phyloP scores from a whole-genome alignment of 2,329 filamentous ascomycete species.

The Venturia nashicola region DNA sequence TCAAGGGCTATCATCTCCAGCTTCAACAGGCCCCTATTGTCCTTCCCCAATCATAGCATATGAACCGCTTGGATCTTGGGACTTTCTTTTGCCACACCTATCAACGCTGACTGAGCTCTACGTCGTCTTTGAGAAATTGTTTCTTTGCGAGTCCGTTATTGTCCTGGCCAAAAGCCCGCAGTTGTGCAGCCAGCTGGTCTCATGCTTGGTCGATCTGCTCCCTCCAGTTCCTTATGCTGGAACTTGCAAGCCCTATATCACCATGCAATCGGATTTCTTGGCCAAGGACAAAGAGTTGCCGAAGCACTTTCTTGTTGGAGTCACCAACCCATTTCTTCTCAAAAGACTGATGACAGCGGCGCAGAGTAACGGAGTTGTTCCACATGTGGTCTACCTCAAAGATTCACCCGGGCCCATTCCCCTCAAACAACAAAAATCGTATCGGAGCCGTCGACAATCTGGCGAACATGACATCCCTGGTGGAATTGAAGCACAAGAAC shows the following conservation, averaged over 20 bases:
- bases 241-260: constrained; percentile 27
- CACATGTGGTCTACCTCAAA: constrained; percentile 25
- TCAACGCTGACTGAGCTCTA: constrained; percentile 29
- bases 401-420: constrained; percentile 24
- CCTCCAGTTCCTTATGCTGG: constrained; percentile 29
- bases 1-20: constrained; percentile 19
- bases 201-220: constrained; percentile 26
- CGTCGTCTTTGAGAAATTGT: constrained; percentile 26
- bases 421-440: constrained; percentile 15
- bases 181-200: constrained; percentile 27
- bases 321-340: constrained; percentile 30
- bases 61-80: constrained; percentile 27
- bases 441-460: constrained; percentile 11
- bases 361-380: constrained; percentile 11
- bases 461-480: constrained; percentile 25
- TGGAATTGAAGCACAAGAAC: constrained; percentile 24
- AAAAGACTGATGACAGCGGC: constrained; percentile 21
- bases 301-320: constrained; percentile 26
- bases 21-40: constrained; percentile 14
- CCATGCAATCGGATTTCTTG: constrained; percentile 25
- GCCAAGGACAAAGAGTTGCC: constrained; percentile 14
- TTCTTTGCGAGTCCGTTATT: constrained; percentile 28
- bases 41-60: constrained; percentile 25
- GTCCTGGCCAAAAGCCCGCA: constrained; percentile 30
- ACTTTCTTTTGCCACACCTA: constrained; percentile 26